Evolutionary conservation across 352 stramenopile genomes (phyloP).

Genomic region (Globisporangium spiculum): DNA sequence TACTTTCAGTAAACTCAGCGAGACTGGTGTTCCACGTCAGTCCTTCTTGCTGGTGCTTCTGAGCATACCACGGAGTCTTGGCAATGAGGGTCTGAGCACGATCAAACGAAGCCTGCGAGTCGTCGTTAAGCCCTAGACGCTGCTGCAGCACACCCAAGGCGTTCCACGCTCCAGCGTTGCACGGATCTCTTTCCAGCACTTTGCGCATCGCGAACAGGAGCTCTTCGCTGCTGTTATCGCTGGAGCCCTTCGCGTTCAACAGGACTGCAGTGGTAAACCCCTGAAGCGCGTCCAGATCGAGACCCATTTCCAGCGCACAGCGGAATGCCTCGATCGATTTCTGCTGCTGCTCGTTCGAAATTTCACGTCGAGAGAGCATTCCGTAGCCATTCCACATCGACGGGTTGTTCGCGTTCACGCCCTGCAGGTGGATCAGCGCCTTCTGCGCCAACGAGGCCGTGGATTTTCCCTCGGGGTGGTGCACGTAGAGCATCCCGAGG

Average conservation of each 20-base stretch:
- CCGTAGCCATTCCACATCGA: conserved; percentile 88
- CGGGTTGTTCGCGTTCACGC: conserved; percentile 75
- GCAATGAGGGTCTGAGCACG: conserved; percentile 9
- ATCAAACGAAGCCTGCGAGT: conserved; percentile 37
- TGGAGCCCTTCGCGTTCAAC: conserved; percentile 19
- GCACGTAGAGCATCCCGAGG: conserved; percentile 80
- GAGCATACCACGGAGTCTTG: conserved; percentile 5
- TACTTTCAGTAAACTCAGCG: conserved; percentile 22
- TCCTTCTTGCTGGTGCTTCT: conserved; percentile 2
- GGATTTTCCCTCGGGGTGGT: conserved; percentile 29
- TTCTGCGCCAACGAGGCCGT: conserved; percentile 56
- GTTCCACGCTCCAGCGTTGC: conserved; percentile 55
- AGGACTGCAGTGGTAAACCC: conserved; percentile 48
- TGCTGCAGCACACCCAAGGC: conserved; percentile 62
- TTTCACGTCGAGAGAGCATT: conserved; percentile 58
- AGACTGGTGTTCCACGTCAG: conserved; percentile 43
- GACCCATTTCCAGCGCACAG: conserved; percentile 68
- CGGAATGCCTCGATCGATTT: conserved; percentile 72
- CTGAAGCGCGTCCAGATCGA: conserved; percentile 73
- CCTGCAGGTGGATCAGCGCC: conserved; percentile 79
- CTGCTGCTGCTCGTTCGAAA: conserved; percentile 21
- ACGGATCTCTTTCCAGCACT: conserved; percentile 74
- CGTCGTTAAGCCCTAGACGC: conserved; percentile 40
- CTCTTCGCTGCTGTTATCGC: conserved; percentile 25
- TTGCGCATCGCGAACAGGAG: conserved; percentile 77